A percentile compares a stretch with the other conserved stretches of the same genome.
These are phyloP conservation scores for Linaria vulgaris DNA, from an alignment of 257 asterid species.

Conservation along the genomic window DNA sequence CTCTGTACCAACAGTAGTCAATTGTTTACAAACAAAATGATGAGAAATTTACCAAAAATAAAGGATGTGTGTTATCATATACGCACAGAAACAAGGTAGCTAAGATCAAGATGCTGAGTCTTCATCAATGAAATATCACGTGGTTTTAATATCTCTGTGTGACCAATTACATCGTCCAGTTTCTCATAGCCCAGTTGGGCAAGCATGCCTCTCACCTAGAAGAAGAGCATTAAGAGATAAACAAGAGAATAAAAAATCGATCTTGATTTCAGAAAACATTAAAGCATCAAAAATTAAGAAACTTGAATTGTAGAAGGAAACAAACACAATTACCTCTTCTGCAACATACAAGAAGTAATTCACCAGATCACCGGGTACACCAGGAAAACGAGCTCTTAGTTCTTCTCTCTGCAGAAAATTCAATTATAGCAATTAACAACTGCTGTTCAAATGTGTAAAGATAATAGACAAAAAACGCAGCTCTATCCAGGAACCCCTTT, in stretches of 20 bases:
- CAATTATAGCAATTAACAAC: slow-evolving; percentile 19
- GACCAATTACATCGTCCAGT: slow-evolving; percentile 93
- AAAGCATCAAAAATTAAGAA: not conserved
- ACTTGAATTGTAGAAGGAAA: not conserved
- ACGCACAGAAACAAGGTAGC: slow-evolving; percentile 75
- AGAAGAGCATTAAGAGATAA: slow-evolving; percentile 19
- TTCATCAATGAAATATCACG: slow-evolving; percentile 88
- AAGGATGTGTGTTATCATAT: not conserved
- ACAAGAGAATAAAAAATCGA: too few species aligned
- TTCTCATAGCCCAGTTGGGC: slow-evolving; percentile 95
- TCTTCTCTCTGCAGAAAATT: slow-evolving; percentile 79
- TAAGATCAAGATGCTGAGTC: slow-evolving; percentile 94
- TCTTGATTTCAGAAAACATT: not conserved
- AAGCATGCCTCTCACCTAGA: slow-evolving; percentile 84
- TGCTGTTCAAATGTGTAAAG: not conserved
- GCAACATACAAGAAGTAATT: slow-evolving; percentile 89
- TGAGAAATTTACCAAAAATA: slow-evolving; percentile 4
- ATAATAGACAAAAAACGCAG: not conserved
- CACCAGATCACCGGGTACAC: slow-evolving; percentile 97
- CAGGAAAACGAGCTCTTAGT: slow-evolving; percentile 98
- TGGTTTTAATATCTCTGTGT: slow-evolving; percentile 69
- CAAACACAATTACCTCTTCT: slow-evolving; percentile 65
- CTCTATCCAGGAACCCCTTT: slow-evolving; percentile 4
- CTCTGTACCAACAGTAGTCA: slow-evolving; percentile 38
- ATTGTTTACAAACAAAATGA: slow-evolving; percentile 17